Evolutionary conservation across 1,139 yeast species (phyloP).

Genomic region (Scheffersomyces insectosa): DNA sequence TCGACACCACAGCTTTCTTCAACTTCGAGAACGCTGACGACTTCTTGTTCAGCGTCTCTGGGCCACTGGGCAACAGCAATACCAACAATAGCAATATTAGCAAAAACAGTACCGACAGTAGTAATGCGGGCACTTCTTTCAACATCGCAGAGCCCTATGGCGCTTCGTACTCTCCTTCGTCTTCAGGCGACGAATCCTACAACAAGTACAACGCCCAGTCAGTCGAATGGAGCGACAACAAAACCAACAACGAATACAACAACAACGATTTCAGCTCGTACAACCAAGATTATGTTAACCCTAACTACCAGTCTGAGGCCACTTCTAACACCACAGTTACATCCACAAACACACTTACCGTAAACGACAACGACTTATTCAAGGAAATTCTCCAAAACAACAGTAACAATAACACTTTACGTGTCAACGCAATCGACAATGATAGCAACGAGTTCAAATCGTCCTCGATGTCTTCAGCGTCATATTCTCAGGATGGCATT

Average conservation of each 20-base stretch:
- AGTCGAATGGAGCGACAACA: conserved; percentile 5
- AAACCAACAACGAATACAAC: neutral
- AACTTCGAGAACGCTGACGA: conserved; percentile 39
- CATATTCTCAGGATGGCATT: conserved; percentile 20
- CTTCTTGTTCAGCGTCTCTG: conserved; percentile 35
- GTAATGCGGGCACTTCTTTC: neutral
- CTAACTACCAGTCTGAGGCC: conserved; percentile 1
- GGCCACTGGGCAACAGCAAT: conserved; percentile 15
- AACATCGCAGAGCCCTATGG: neutral
- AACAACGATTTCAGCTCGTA: conserved; percentile 2
- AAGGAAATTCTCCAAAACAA: conserved; percentile 1
- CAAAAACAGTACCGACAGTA: neutral
- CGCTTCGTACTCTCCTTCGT: conserved; percentile 15
- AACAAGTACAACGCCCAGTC: conserved; percentile 2
- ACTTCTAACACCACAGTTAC: neutral
- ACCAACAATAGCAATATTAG: neutral
- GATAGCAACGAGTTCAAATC: conserved; percentile 1
- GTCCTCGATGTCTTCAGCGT: conserved; percentile 14
- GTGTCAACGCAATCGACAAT: neutral
- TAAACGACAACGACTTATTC: conserved; percentile 3
- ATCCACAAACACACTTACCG: neutral
- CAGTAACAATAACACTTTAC: neutral
- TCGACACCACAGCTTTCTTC: conserved; percentile 19
- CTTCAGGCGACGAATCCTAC: conserved; percentile 14
- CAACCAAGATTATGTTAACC: conserved; percentile 8